These are phyloP conservation scores for Eudorina sp. DNA, from an alignment of 139 green algal genomes.

Conservation along the genomic window DNA sequence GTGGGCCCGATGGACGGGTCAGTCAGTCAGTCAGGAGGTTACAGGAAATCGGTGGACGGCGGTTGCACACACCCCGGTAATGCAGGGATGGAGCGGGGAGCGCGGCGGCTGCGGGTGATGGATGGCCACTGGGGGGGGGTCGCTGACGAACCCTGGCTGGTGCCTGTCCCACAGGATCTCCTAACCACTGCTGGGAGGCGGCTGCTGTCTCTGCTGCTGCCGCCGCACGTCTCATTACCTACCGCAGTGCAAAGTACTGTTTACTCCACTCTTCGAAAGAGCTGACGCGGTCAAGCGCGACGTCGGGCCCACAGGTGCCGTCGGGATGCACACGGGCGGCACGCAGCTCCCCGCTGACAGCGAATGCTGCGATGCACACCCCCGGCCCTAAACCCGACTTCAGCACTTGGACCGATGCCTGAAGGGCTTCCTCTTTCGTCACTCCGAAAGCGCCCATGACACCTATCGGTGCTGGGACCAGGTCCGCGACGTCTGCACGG, in stretches of 20 bases:
- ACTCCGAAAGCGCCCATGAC: neutral
- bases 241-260: neutral
- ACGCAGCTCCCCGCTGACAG: neutral
- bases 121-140: too few species aligned
- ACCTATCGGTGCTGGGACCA: conserved; percentile 22
- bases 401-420: neutral
- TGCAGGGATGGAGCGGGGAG: neutral
- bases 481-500: conserved; percentile 27
- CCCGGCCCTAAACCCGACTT: neutral
- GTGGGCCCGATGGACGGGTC: neutral
- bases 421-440: neutral
- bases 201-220: neutral
- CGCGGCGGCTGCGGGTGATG: too few species aligned
- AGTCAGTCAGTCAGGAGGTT: neutral
- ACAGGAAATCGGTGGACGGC: neutral
- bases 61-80: neutral
- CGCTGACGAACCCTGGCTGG: too few species aligned
- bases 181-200: neutral
- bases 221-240: neutral
- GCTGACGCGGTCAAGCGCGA: neutral
- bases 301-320: neutral
- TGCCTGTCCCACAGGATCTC: too few species aligned
- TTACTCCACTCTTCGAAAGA: conserved; percentile 32
- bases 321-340: neutral
- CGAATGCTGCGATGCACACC: neutral